phyloP scores from a whole-genome alignment of 495 filamentous ascomycete genomes.

The Penicillium herquei region DNA sequence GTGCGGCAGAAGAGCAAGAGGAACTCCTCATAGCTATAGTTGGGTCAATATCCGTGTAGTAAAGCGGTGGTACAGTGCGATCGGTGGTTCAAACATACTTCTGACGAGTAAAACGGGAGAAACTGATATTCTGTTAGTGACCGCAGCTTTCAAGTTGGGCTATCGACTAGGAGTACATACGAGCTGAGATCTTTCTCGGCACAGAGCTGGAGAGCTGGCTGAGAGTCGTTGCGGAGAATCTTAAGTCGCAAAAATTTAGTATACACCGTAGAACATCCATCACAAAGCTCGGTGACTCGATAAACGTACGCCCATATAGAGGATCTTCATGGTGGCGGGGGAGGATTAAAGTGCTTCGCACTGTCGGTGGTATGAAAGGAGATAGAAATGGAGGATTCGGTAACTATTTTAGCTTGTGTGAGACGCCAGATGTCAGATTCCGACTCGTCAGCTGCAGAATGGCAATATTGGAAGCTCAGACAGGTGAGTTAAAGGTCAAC shows the following conservation, averaged over 20 bases:
- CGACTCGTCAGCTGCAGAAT: neutral
- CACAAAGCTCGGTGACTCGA: neutral
- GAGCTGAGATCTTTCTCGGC: slow-evolving; percentile 74
- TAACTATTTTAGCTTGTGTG: neutral
- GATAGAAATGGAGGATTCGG: neutral
- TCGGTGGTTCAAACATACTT: slow-evolving; percentile 41
- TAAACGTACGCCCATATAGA: slow-evolving; percentile 80
- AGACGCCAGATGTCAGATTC: neutral
- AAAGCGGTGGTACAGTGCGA: neutral
- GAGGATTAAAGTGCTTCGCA: slow-evolving; percentile 6
- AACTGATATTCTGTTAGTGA: slow-evolving; percentile 37
- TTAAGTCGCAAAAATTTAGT: slow-evolving; percentile 26
- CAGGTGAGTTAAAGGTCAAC: neutral
- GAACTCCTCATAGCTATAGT: slow-evolving; percentile 51
- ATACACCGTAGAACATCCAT: neutral
- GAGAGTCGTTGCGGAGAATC: slow-evolving; percentile 77
- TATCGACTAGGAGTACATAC: slow-evolving; percentile 10
- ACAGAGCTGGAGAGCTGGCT: slow-evolving; percentile 78
- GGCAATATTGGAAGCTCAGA: neutral
- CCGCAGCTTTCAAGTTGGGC: neutral
- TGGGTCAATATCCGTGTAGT: neutral
- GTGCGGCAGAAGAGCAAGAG: slow-evolving; percentile 55
- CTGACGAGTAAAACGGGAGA: slow-evolving; percentile 74
- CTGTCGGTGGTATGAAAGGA: neutral
- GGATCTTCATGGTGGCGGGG: slow-evolving; percentile 77